A percentile compares a stretch with the other conserved stretches of the same genome.
Conservation (phyloP, 805 yeast genomes). For the Saccharomycopsis synnaedendra region DNA sequence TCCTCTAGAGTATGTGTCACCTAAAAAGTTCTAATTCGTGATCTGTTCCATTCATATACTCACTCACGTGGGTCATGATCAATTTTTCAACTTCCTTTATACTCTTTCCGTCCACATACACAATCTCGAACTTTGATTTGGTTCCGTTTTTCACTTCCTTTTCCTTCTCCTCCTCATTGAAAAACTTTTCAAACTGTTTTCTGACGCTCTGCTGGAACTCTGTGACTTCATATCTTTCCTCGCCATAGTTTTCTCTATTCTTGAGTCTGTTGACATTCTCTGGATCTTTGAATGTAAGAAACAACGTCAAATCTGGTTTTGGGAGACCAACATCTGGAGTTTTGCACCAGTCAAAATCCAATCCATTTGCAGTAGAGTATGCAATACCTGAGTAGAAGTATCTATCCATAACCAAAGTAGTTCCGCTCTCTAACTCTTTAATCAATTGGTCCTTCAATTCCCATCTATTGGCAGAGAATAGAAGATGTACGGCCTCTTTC, state of each 20-base stretch:
- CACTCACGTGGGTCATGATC: constrained; percentile 28
- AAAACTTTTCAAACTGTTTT: constrained; percentile 39
- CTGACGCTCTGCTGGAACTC: constrained; percentile 71
- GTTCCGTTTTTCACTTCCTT: constrained; percentile 3
- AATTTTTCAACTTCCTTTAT: constrained; percentile 43
- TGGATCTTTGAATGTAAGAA: constrained; percentile 48
- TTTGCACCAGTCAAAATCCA: constrained; percentile 66
- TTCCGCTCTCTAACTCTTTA: constrained; percentile 37
- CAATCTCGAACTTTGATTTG: constrained; percentile 27
- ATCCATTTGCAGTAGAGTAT: constrained; percentile 77
- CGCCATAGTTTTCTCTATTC: constrained; percentile 74
- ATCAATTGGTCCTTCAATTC: constrained; percentile 47
- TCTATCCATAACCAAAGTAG: constrained; percentile 63
- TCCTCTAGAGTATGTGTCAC: background rate
- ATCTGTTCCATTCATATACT: constrained; percentile 1
- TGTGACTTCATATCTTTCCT: constrained; percentile 77
- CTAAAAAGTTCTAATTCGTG: constrained; percentile 2
- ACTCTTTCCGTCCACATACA: constrained; percentile 49
- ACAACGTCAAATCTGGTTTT: constrained; percentile 73
- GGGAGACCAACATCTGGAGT: constrained; percentile 79
- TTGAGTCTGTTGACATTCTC: constrained; percentile 27
- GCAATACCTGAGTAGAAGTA: constrained; percentile 91
- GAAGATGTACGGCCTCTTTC: constrained; percentile 75
- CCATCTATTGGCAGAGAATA: constrained; percentile 95
- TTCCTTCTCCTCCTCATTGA: constrained; percentile 18